Evolutionary conservation across 1,284 basidiomycete species (phyloP).

Genomic region (Marasmius tenuissimus): DNA sequence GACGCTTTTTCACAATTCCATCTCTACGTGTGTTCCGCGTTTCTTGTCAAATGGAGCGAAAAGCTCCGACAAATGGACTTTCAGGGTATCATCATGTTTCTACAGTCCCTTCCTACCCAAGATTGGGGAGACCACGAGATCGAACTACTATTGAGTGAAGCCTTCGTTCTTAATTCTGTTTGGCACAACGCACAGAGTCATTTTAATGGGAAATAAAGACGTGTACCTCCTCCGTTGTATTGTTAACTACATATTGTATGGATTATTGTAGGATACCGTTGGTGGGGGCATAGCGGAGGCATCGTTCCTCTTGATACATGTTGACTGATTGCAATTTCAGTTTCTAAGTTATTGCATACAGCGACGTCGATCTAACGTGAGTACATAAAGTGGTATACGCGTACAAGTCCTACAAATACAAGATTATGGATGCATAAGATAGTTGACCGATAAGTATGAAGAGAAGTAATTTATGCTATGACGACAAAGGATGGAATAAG

Average conservation of each 20-base stretch:
- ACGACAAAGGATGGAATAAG: background rate
- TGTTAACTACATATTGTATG: background rate
- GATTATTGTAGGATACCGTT: background rate
- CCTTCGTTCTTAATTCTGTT: constrained; percentile 91
- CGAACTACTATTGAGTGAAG: constrained; percentile 92
- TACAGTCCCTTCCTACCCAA: constrained; percentile 94
- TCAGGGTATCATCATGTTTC: constrained; percentile 99
- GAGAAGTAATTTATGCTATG: background rate
- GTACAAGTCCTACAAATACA: background rate
- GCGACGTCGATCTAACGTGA: no score
- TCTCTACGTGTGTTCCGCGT: constrained; percentile 94
- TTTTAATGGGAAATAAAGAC: constrained; percentile 53
- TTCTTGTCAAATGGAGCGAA: constrained; percentile 90
- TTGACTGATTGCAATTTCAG: no score
- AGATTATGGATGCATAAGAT: background rate
- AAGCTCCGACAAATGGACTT: constrained; percentile 94
- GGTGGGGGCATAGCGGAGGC: background rate
- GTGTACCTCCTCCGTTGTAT: background rate
- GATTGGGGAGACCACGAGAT: constrained; percentile 95
- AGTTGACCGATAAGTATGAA: background rate
- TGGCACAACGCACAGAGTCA: constrained; percentile 96
- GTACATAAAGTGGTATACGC: no score
- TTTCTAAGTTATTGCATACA: no score
- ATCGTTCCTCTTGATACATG: no score
- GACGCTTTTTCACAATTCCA: constrained; percentile 98